Base-by-base conservation (phyloP, 179 eudicot species). In the Corrigiola litoralis region DNA sequence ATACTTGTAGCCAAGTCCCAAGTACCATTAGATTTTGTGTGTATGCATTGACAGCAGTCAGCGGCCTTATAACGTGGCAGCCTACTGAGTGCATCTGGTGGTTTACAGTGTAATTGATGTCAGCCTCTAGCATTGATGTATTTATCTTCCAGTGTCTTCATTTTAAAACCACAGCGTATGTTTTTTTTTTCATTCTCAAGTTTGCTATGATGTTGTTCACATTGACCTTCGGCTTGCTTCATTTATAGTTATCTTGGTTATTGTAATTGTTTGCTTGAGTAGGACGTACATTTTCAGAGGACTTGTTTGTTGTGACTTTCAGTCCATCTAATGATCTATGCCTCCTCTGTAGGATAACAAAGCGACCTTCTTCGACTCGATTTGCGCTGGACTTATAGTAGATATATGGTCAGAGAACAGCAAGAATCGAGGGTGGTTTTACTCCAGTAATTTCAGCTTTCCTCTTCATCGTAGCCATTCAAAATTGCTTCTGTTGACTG, bases 341-440 rank as follows among this genome's bases (percentile, higher is more conserved):
- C 53, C 36, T 17, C 51, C 10, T 69, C 33, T 65, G 24, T 65
- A 75, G 79, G 79, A 49, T 75, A 72, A 64, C 4, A 44, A 64
- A 55, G 29, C 47, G 23, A 58, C 60, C 23, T 18, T 27, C 17
- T 25, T 28, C 58, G 32, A 42, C 42, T 20, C 61, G 10, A 46
- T 49, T 58, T 48, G 54, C 31, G 66, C 65, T 68, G 36, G 47
- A 52, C 65, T 56, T 40, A 50, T 55, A 53, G 51, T 51, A 57
- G 37, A 42, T 44, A 17, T 37, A 13, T 40, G 59, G 61, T 50
- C 37, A 36, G 34, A 36, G 29, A 33, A 18, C 60, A 18, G 61
- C 61, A 73, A 48, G 23, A 41, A 57, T 36, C 23, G 63, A 69
- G 65, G 67, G 48, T 65, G 47, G n/a, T n/a, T 3, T 40, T 56